Conservation (phyloP, 306 rosid genomes). For the Castanea sativa region DNA sequence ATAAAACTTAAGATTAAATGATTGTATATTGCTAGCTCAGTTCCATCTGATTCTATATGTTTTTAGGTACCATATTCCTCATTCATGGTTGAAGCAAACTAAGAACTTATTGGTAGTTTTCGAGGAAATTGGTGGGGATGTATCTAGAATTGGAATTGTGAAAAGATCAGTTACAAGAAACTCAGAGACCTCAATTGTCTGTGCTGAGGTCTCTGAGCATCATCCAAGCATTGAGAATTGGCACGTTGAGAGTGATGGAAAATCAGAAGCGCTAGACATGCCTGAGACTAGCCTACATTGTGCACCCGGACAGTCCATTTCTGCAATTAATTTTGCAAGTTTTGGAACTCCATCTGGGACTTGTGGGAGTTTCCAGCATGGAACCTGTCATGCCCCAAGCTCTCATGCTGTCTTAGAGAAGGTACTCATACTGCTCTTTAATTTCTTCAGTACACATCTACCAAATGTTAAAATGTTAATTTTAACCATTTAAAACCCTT, state of each 20-base stretch:
- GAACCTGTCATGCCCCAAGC: constrained; percentile 61
- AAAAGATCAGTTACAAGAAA: constrained; percentile 56
- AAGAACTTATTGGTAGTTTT: constrained; percentile 64
- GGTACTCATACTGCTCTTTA: constrained; percentile 36
- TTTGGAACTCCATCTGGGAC: constrained; percentile 78
- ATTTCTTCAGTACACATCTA: background rate
- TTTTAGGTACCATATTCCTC: constrained; percentile 82
- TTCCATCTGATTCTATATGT: constrained; percentile 8
- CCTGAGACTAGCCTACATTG: constrained; percentile 61
- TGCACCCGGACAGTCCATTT: constrained; percentile 55
- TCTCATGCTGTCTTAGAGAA: constrained; percentile 53
- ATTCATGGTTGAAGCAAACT: constrained; percentile 73
- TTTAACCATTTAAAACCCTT: background rate
- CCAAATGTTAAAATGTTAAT: background rate
- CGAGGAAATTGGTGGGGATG: constrained; percentile 75
- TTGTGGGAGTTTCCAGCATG: constrained; percentile 66
- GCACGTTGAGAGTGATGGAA: constrained; percentile 38
- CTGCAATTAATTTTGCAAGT: constrained; percentile 77
- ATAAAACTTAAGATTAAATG: background rate
- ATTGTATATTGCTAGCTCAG: background rate
- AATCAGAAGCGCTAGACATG: constrained; percentile 35
- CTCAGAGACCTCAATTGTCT: constrained; percentile 12
- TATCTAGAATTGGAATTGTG: constrained; percentile 50
- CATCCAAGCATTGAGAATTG: constrained; percentile 41
- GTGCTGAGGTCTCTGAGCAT: constrained; percentile 57